Evolutionary conservation across 192 early-diverging fungal genomes (phyloP), one percentile per base, ranked within the genome.

Genomic region (Backusella mclennaniae): DNA sequence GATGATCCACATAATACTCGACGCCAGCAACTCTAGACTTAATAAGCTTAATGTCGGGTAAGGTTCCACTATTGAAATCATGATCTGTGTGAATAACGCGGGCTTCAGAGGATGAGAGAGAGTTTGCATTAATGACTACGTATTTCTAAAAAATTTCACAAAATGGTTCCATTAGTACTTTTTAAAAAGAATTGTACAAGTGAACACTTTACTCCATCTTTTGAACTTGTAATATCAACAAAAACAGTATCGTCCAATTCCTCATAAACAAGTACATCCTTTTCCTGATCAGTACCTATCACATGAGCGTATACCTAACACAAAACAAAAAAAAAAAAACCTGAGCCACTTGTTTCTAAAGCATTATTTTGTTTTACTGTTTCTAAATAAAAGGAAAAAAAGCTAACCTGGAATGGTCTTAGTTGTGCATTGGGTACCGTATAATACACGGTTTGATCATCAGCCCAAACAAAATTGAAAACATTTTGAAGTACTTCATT

Each of bases 1-100:
- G 90, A 73, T 94, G 93, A 77, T 94, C 93, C 9, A 91, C 90
- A 86, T 90, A 94, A 75, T 92, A 92, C 56, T 94, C 92, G 12
- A 92, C 84, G 35, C 86, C 87, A 15, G 79, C 76, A 33, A 82
- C 82, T 36, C 93, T 83, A 41, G 85, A 77, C 21, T 91, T 85
- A 35, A 93, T 84, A 29, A 91, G 80, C 4, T 52, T 78, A 23
- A 89, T 38, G 7, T 71, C 31, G 3, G 89, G 87, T 42, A 78
- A 12, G 0, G 7, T 66, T 17, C 71, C 80, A 2, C 42, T 72
- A 6, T 76, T 78, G 36, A 84, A 74, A 71, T 85, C 85, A 72
- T 85, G 84, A 56, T 84, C 70, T 1, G 87, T 84, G 15, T 86
- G 78, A 53, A 94, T 82, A 3, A 94, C 52, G 15, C 83, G 76